Evolutionary conservation across 805 yeast genomes (phyloP), one percentile per base, ranked within the genome.

Genomic region (Nakazawaea pomicola): DNA sequence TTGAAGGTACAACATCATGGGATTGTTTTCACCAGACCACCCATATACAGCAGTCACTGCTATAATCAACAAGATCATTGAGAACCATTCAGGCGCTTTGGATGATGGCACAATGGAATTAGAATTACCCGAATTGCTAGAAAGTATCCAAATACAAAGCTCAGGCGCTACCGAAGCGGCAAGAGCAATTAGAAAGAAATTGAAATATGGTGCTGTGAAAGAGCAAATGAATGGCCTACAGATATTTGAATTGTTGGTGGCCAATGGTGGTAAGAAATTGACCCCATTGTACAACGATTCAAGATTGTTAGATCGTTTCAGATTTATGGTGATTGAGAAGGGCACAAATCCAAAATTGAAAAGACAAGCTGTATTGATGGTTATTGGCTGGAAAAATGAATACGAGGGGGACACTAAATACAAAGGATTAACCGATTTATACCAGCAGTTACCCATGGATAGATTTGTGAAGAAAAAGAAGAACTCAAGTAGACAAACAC

Each of bases 141-240:
- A 80, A 35, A 68, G 79, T 19, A 71, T 76, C 40, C 60, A 57
- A 36, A 49, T 66, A 20, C 66, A 68, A 40, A 47, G 41, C 12
- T 56, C 59, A 1, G 72, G 80, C 6, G 67, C 80, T 37, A 60
- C 68, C 25, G 99, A 93, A 58, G 91, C 95, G 2, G 97, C 97
- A 0, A 70, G 98, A 32, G 95, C 96, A 1, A 64, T 93, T 17
- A 73, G 99, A 38, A 93, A 93, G 68, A 79, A 80, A 53, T 64
- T 93, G 55, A 93, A 95, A 62, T 84, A 91, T 55, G 98, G 97
- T n/a, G 54, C 69, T 2, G 56, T 61, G 4, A 61, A 65, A 15
- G 83, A 82, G 49, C 95, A 86, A 57, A 51, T 73, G 40, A 74
- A 85, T 34, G 84, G 95, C 0, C 58, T 89, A 46, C 53, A 57